Conservation (phyloP, 73 alveolate species). For the Tetrahymena thermophila region DNA sequence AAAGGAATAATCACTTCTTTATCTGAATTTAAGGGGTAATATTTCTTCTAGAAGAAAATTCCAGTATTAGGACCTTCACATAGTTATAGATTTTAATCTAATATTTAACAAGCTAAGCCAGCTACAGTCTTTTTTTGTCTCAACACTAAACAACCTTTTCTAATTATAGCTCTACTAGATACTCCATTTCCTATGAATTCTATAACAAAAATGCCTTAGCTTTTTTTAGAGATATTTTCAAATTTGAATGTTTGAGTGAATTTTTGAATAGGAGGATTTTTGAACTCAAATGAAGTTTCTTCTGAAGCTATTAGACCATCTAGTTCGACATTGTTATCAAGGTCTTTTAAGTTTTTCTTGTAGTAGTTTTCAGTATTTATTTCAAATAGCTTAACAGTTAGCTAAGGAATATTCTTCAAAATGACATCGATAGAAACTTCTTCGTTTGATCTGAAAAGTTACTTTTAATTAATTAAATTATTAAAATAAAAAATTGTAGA, state of each 20-base stretch:
- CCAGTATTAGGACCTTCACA: conserved; percentile 16
- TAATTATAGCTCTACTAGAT: conserved; percentile 1
- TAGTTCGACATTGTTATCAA: background rate
- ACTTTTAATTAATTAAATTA: background rate
- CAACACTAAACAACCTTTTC: conserved; percentile 7
- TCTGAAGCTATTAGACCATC: conserved; percentile 32
- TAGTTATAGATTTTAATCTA: conserved; percentile 2
- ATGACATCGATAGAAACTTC: background rate
- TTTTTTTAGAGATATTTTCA: conserved; percentile 5
- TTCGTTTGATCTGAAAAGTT: background rate
- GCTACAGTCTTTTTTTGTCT: conserved; percentile 2
- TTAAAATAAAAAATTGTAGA: too few species aligned
- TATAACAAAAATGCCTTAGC: conserved; percentile 3
- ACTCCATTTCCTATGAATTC: conserved; percentile 28
- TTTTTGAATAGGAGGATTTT: conserved; percentile 12
- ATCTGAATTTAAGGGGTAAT: background rate
- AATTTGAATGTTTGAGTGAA: conserved; percentile 3
- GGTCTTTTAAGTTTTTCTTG: background rate
- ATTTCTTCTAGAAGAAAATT: conserved; percentile 3
- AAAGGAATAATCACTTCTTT: conserved; percentile 24
- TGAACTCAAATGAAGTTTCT: conserved; percentile 2
- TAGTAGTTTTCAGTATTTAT: conserved; percentile 20
- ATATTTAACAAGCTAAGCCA: conserved; percentile 1
- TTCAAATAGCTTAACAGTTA: conserved; percentile 15
- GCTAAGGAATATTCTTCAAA: background rate